Evolutionary conservation across 495 filamentous ascomycete species (phyloP).

Genomic region (Lophiotrema nucula): DNA sequence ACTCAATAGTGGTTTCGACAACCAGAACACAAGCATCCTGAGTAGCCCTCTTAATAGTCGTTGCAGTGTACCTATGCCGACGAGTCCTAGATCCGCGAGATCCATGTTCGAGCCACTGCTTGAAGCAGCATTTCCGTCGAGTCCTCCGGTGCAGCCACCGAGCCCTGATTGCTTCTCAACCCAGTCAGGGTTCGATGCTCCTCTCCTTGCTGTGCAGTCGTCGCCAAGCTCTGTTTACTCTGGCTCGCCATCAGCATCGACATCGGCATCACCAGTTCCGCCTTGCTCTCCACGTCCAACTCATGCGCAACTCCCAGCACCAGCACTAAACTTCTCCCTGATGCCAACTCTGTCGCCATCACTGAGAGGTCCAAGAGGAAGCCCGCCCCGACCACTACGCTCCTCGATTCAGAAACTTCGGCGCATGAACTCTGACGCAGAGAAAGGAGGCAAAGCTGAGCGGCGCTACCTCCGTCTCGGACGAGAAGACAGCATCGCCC

Average conservation of each 20-base stretch:
- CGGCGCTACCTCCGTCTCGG: conserved; percentile 34
- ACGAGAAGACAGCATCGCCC: conserved; percentile 35
- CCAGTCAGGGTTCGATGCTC: not conserved
- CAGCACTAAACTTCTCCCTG: conserved; percentile 7
- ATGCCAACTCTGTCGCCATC: conserved; percentile 26
- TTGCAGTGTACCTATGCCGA: conserved; percentile 5
- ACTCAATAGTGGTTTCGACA: conserved; percentile 4
- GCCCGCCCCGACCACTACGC: conserved; percentile 32
- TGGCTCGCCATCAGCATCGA: not conserved
- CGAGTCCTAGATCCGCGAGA: not conserved
- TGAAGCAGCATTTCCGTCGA: conserved; percentile 24
- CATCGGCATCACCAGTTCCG: not conserved
- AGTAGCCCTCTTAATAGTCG: not conserved
- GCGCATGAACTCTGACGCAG: conserved; percentile 40
- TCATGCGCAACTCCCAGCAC: conserved; percentile 7
- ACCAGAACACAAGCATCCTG: not conserved
- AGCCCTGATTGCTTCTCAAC: not conserved
- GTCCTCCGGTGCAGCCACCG: not conserved
- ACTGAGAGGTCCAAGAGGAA: conserved; percentile 26
- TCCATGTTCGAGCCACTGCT: conserved; percentile 20
- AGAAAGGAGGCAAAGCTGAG: conserved; percentile 27
- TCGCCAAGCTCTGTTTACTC: conserved; percentile 14
- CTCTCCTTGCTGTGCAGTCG: not conserved
- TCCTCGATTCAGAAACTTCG: conserved; percentile 35
- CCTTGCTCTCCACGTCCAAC: conserved; percentile 15